Percentiles rank a stretch among this genome's conserved stretches.
phyloP scores from a whole-genome alignment of 768 basidiomycete species.

The Boletus reticuloceps region DNA sequence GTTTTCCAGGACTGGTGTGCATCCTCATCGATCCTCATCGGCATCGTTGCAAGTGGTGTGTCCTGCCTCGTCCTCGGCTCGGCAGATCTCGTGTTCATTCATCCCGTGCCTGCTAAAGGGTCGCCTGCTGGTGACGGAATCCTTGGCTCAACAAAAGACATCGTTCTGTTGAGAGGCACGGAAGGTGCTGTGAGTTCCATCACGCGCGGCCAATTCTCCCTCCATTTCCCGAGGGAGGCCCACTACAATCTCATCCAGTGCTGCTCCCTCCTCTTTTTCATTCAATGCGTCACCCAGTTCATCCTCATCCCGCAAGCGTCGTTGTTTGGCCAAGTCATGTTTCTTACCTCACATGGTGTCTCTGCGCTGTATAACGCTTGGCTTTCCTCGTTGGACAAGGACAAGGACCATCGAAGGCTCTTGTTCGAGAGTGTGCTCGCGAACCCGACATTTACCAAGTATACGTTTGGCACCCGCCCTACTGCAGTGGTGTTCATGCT shows the following conservation, averaged over 20 bases:
- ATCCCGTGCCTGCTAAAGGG: background rate
- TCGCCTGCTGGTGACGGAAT: background rate
- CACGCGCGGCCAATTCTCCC: background rate
- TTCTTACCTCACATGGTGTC: no score
- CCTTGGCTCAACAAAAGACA: background rate
- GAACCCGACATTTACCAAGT: background rate
- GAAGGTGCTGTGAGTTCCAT: background rate
- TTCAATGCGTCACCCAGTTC: background rate
- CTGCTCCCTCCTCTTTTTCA: background rate
- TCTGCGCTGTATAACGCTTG: no score
- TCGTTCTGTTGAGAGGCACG: background rate
- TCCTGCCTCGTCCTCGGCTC: background rate
- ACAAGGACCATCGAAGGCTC: background rate
- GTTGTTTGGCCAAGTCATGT: no score
- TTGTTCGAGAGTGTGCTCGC: background rate
- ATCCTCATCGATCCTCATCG: background rate
- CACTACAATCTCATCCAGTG: background rate
- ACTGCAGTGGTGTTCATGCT: background rate
- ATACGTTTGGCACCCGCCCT: background rate
- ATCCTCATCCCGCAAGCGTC: no score
- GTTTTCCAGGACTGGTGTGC: background rate
- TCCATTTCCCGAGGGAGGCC: background rate
- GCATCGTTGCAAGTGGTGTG: background rate
- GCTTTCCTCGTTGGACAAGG: background rate
- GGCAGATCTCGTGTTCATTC: background rate